A percentile compares a stretch with the other conserved stretches of the same genome.
phyloP scores from a whole-genome alignment of 2,329 filamentous ascomycete genomes.

The Aspergillus unguis region DNA sequence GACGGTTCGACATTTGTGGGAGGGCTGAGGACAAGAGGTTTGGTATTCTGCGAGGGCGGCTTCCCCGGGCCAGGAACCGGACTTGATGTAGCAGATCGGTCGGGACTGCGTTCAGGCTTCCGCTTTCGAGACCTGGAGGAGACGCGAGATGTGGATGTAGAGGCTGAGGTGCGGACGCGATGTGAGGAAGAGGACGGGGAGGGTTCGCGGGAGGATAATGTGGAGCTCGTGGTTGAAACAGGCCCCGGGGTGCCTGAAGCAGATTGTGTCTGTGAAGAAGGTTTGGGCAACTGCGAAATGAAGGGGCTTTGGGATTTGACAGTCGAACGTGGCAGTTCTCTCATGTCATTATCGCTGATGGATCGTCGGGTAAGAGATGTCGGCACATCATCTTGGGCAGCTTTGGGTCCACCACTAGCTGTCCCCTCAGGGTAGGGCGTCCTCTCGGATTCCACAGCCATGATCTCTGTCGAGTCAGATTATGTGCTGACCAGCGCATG shows the following conservation, averaged over 20 bases:
- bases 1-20: constrained; percentile 59
- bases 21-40: constrained; percentile 59
- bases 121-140: constrained; percentile 61
- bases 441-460: constrained; percentile 38
- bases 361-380: constrained; percentile 26
- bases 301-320: constrained; percentile 24
- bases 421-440: constrained; percentile 32
- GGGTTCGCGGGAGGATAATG: constrained; percentile 48
- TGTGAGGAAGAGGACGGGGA: constrained; percentile 42
- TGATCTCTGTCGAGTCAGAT: constrained; percentile 29
- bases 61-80: constrained; percentile 28
- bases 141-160: constrained; percentile 31
- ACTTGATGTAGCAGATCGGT: constrained; percentile 49
- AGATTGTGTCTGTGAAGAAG: constrained; percentile 20
- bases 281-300: constrained; percentile 34
- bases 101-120: constrained; percentile 65
- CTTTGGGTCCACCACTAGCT: constrained; percentile 29
- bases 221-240: constrained; percentile 44
- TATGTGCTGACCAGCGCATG: constrained; percentile 26
- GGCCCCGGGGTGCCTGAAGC: constrained; percentile 28
- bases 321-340: constrained; percentile 27
- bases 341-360: constrained; percentile 29
- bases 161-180: constrained; percentile 29
- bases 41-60: constrained; percentile 60
- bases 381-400: constrained; percentile 26